Evolutionary conservation across 2,329 filamentous ascomycete species (phyloP), one percentile per base, ranked within the genome.

Genomic region (Hawksworthiomyces lignivorus): DNA sequence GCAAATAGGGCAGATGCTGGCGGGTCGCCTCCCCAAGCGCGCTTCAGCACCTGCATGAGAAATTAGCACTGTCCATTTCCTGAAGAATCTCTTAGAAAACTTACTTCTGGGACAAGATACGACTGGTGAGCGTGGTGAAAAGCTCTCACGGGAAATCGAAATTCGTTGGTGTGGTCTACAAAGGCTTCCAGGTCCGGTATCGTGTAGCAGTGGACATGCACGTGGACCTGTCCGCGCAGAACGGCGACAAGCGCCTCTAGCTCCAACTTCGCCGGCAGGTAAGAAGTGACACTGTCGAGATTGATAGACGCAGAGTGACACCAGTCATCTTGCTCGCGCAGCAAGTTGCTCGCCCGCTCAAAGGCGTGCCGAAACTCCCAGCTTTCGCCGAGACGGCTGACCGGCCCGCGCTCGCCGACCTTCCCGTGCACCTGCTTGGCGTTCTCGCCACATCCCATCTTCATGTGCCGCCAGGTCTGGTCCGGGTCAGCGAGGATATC

Each of bases 361-460:
- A 84, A 79, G 2, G 79, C 77, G 44, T 80, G 77, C 3, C 81
- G 69, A 50, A 84, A 81, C 47, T 77, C 72, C 69, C 76, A 85
- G 36, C 78, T 80, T 59, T 84, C 80, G 7, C 81, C 81, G 52
- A 84, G 63, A 1, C 81, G 66, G 46, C 74, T 82, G 43, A 68
- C 68, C 1, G 77, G 77, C 0, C 73, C 72, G 33, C 63, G 63
- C 37, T 69, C 65, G 17, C 75, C 76, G 4, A 62, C 54, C 33
- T 64, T 65, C 7, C 78, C 77, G 46, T 83, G 80, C 1, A 77
- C 62, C 1, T 68, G 61, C 61, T 82, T 83, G 3, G 80, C 65
- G 51, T 85, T 85, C 60, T 84, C 81, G 26, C 80, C 80, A 48
- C 80, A 84, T 0, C 81, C 81, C 80, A 85, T 85, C 62, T 85